Conservation (phyloP, 164 flowering plant species). For the Kingdonia uniflora region DNA sequence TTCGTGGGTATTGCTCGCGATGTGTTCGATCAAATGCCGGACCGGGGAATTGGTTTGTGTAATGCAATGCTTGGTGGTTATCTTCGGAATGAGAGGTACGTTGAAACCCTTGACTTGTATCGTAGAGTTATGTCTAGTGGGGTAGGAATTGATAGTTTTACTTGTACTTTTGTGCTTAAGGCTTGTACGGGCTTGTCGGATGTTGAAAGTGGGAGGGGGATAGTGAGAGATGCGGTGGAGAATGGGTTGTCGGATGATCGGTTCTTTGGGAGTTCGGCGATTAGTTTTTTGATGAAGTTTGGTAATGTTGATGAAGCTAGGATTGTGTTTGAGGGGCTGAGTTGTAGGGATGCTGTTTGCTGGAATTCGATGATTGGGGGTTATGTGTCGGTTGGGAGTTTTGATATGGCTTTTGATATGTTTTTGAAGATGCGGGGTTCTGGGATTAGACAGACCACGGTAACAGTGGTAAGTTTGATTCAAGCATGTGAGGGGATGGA, state of each 20-base stretch:
- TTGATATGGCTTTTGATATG: no score
- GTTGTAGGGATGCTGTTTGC: no score
- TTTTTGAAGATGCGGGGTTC: no score
- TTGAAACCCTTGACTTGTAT: conserved; percentile 23
- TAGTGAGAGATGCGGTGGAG: conserved; percentile 15
- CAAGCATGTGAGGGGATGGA: no score
- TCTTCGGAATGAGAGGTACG: conserved; percentile 12
- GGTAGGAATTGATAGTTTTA: conserved; percentile 20
- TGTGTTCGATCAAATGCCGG: conserved; percentile 23
- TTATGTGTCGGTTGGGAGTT: no score
- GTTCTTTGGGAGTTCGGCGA: conserved; percentile 26
- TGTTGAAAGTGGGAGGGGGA: conserved; percentile 21
- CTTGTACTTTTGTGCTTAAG: conserved; percentile 28
- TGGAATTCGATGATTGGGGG: no score
- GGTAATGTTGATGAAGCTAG: no score
- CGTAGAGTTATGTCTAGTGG: conserved; percentile 14
- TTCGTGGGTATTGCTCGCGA: conserved; percentile 13
- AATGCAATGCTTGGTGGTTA: conserved; percentile 32
- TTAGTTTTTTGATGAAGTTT: no score
- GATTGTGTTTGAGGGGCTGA: no score
- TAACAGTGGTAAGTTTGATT: no score
- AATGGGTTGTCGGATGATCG: conserved; percentile 15
- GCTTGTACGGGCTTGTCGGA: conserved; percentile 23
- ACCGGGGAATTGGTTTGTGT: conserved; percentile 15
- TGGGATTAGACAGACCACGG: no score